Percentiles rank a stretch among this genome's conserved stretches.
phyloP scores from a whole-genome alignment of 306 rosid species.

The Herpetospermum pedunculosum region DNA sequence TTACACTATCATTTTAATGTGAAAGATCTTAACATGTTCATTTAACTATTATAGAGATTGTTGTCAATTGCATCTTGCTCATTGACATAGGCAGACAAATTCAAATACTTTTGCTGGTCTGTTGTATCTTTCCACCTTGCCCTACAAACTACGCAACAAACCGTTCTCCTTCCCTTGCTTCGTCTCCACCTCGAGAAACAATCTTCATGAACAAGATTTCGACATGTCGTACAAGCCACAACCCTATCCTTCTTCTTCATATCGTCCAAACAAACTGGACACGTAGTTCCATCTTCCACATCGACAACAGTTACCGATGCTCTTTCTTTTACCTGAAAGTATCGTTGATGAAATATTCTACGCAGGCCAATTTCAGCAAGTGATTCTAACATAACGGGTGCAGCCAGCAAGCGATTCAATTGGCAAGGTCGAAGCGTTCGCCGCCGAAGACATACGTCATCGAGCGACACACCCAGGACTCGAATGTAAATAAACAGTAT shows the following conservation, averaged over 20 bases:
- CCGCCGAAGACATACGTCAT: slow-evolving; percentile 46
- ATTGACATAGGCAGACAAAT: slow-evolving; percentile 51
- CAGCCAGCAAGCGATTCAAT: slow-evolving; percentile 26
- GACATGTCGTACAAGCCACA: slow-evolving; percentile 61
- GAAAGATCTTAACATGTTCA: background rate
- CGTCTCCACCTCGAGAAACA: slow-evolving; percentile 69
- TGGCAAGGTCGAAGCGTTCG: slow-evolving; percentile 47
- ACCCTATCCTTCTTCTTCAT: slow-evolving; percentile 38
- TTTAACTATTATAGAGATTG: slow-evolving; percentile 3
- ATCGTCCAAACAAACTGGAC: slow-evolving; percentile 78
- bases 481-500: slow-evolving; percentile 55
- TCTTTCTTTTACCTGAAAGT: slow-evolving; percentile 11
- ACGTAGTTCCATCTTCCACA: slow-evolving; percentile 46
- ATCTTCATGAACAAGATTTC: slow-evolving; percentile 65
- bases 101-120: slow-evolving; percentile 47
- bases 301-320: background rate
- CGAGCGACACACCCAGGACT: slow-evolving; percentile 43
- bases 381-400: slow-evolving; percentile 34
- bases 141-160: slow-evolving; percentile 76
- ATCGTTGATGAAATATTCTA: slow-evolving; percentile 51
- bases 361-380: slow-evolving; percentile 38
- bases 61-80: slow-evolving; percentile 16
- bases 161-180: slow-evolving; percentile 44
- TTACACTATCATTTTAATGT: background rate
- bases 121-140: slow-evolving; percentile 54